Conservation (phyloP, 78 protist genomes). For the Neovahlkampfia damariscottae region DNA sequence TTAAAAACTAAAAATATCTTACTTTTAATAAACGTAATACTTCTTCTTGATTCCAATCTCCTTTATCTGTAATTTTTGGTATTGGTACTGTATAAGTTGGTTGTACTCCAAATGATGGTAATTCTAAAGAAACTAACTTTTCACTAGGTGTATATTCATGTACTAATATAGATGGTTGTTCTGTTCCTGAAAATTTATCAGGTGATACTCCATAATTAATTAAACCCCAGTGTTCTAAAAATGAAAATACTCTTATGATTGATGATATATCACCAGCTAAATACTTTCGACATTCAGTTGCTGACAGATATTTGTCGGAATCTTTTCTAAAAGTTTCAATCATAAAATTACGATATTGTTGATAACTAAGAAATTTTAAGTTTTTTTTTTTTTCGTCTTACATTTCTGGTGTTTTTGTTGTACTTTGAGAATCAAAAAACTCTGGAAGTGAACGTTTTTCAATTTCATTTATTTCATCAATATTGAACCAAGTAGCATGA, state of each 20-base stretch:
- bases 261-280: neutral
- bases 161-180: neutral
- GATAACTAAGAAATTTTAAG: neutral
- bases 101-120: too few relatives aligned
- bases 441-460: neutral
- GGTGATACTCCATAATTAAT: neutral
- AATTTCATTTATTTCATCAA: neutral
- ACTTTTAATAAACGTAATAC: neutral
- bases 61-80: neutral
- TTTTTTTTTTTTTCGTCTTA: neutral
- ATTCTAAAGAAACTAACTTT: neutral
- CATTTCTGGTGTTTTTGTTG: too few relatives aligned
- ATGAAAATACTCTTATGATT: neutral
- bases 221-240: neutral
- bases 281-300: neutral
- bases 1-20: too few relatives aligned
- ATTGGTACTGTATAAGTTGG: too few relatives aligned
- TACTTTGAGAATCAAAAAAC: too few relatives aligned
- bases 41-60: neutral
- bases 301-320: neutral
- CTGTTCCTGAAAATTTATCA: neutral
- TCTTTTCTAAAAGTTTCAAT: neutral
- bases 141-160: neutral
- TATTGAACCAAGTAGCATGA: neutral
- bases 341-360: neutral